Evolutionary conservation across 2,329 filamentous ascomycete genomes (phyloP).

Genomic region (Pestalotiopsis sp.): DNA sequence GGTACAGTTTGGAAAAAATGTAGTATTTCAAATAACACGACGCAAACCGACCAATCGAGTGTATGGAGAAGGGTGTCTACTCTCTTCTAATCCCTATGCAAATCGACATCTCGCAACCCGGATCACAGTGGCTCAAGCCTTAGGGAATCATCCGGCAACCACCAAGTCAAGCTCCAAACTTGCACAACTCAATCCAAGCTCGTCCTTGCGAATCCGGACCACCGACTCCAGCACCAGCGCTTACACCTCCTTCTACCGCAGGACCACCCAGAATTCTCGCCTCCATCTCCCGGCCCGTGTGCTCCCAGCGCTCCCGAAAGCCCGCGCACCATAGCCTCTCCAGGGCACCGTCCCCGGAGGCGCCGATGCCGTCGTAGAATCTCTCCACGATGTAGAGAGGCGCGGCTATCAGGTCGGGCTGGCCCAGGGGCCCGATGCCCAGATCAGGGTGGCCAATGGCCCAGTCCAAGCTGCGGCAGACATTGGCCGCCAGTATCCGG

Average conservation of each 20-base stretch:
- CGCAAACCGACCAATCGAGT: too few species aligned
- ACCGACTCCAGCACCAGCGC: background rate
- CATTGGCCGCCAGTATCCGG: constrained; percentile 46
- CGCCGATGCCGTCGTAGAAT: constrained; percentile 26
- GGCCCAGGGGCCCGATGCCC: constrained; percentile 8
- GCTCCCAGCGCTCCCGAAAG: constrained; percentile 24
- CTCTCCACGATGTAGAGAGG: constrained; percentile 29
- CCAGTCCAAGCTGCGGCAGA: constrained; percentile 54
- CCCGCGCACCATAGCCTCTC: constrained; percentile 29
- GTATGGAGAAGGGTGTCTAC: too few species aligned
- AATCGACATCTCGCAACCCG: too few species aligned
- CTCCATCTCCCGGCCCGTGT: constrained; percentile 20
- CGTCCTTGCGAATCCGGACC: constrained; percentile 13
- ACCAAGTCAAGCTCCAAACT: constrained; percentile 21
- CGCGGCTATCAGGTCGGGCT: constrained; percentile 30
- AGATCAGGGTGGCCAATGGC: constrained; percentile 36
- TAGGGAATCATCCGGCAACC: background rate
- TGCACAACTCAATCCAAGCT: constrained; percentile 27
- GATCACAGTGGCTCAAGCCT: background rate
- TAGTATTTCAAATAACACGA: too few species aligned
- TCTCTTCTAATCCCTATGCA: too few species aligned
- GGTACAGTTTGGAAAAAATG: too few species aligned
- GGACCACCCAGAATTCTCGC: background rate
- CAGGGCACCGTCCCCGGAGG: constrained; percentile 23
- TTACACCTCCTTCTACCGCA: background rate